Conservation (phyloP, 441 rosid species). For the Aleurites moluccanus region DNA sequence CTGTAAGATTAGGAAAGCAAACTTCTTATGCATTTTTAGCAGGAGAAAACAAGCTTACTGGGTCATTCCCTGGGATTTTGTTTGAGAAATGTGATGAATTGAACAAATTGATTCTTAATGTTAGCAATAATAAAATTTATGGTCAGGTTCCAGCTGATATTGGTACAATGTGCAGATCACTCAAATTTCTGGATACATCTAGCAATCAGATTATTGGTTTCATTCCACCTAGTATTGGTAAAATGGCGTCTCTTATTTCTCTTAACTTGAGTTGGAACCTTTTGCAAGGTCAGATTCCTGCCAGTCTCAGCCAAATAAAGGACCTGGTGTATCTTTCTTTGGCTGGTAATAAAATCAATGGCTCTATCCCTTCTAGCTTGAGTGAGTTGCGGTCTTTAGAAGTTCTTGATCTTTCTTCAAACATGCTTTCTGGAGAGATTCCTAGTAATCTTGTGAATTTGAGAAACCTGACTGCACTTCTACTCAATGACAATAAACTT, state of each 20-base stretch:
- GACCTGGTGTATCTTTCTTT: constrained; percentile 48
- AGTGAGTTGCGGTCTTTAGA: constrained; percentile 41
- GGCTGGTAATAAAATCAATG: constrained; percentile 50
- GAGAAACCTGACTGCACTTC: constrained; percentile 48
- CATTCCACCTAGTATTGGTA: constrained; percentile 44
- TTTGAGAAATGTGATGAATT: constrained; percentile 46
- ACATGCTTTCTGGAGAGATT: constrained; percentile 54
- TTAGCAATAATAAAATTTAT: constrained; percentile 50
- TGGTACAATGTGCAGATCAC: constrained; percentile 46
- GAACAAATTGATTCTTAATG: constrained; percentile 43
- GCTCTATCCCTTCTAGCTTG: constrained; percentile 48
- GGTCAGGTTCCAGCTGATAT: constrained; percentile 48
- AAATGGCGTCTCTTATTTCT: constrained; percentile 41
- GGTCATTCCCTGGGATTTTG: constrained; percentile 47
- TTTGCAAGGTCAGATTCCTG: constrained; percentile 52
- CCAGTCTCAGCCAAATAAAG: constrained; percentile 36
- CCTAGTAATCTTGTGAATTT: constrained; percentile 46
- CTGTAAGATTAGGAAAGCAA: constrained; percentile 36
- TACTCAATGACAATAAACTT: constrained; percentile 55
- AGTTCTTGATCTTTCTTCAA: constrained; percentile 56
- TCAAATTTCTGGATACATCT: constrained; percentile 49
- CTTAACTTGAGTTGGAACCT: constrained; percentile 54
- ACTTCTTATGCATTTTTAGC: constrained; percentile 48
- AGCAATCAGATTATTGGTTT: constrained; percentile 49
- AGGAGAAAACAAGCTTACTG: constrained; percentile 50